phyloP scores from a whole-genome alignment of 2,329 filamentous ascomycete genomes.

The Fusarium mexicanum region DNA sequence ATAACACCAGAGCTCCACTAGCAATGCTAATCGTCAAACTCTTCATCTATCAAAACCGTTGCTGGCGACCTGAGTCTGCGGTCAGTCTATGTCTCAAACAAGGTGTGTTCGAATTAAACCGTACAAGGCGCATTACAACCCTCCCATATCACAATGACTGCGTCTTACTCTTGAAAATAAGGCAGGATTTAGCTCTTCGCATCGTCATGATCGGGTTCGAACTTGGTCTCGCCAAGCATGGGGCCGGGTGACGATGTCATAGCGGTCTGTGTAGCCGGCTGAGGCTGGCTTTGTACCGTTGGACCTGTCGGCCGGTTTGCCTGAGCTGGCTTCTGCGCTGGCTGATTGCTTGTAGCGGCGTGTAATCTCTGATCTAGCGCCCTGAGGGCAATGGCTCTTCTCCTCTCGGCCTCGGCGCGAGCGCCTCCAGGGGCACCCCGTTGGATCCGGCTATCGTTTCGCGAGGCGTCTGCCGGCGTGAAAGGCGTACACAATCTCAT shows the following conservation, averaged over 20 bases:
- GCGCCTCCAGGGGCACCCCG: conserved; percentile 72
- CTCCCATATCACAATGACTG: background rate
- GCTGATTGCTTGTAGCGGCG: conserved; percentile 73
- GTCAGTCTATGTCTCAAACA: conserved; percentile 4
- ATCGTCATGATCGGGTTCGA: conserved; percentile 70
- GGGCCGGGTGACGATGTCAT: conserved; percentile 65
- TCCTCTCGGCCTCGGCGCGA: conserved; percentile 89
- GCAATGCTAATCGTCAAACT: conserved; percentile 17
- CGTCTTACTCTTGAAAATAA: background rate
- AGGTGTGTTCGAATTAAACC: conserved; percentile 3
- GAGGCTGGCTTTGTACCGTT: conserved; percentile 66
- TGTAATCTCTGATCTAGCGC: conserved; percentile 92
- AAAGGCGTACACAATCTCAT: conserved; percentile 87
- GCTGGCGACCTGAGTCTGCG: conserved; percentile 4
- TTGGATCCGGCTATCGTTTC: conserved; percentile 67
- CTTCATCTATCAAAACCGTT: conserved; percentile 28
- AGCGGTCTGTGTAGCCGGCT: conserved; percentile 63
- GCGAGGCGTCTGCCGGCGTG: conserved; percentile 79
- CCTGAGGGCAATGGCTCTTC: conserved; percentile 87
- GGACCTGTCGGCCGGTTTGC: conserved; percentile 59
- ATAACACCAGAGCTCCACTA: conserved; percentile 35
- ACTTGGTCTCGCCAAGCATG: conserved; percentile 75
- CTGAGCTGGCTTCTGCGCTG: conserved; percentile 42
- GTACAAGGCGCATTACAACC: conserved; percentile 28
- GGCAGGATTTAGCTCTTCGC: conserved; percentile 42